Conservation (phyloP, 108 stramenopile genomes). For the Conticribra weissflogii region DNA sequence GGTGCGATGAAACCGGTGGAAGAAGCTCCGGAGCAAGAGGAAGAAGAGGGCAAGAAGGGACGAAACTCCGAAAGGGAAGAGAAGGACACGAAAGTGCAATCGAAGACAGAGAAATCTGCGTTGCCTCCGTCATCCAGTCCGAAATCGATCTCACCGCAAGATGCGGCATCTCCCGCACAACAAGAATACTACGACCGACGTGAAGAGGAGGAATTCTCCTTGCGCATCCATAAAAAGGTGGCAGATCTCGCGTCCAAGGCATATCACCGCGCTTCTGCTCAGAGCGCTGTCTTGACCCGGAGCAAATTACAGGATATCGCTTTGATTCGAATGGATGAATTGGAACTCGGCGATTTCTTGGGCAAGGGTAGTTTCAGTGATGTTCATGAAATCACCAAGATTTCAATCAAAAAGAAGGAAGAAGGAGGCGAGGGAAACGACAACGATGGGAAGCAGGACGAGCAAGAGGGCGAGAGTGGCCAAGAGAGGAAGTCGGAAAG, state of each 20-base stretch:
- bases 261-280: slow-evolving; percentile 18
- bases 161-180: no score
- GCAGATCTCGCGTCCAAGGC: slow-evolving; percentile 29
- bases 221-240: slow-evolving; percentile 8
- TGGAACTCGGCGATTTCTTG: slow-evolving; percentile 46
- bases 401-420: background rate
- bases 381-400: slow-evolving; percentile 55
- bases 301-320: slow-evolving; percentile 24
- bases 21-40: no score
- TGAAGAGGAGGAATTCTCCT: slow-evolving; percentile 17
- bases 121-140: no score
- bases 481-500: background rate
- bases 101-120: no score
- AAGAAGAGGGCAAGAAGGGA: no score
- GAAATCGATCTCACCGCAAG: no score
- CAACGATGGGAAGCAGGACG: background rate
- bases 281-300: slow-evolving; percentile 21
- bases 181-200: no score
- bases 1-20: no score
- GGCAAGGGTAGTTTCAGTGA: slow-evolving; percentile 70
- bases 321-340: slow-evolving; percentile 19
- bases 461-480: background rate
- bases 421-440: background rate
- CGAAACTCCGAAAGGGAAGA: no score
- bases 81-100: no score